Evolutionary conservation across 1,139 yeast genomes (phyloP).

Genomic region (Wickerhamomyces sp.): DNA sequence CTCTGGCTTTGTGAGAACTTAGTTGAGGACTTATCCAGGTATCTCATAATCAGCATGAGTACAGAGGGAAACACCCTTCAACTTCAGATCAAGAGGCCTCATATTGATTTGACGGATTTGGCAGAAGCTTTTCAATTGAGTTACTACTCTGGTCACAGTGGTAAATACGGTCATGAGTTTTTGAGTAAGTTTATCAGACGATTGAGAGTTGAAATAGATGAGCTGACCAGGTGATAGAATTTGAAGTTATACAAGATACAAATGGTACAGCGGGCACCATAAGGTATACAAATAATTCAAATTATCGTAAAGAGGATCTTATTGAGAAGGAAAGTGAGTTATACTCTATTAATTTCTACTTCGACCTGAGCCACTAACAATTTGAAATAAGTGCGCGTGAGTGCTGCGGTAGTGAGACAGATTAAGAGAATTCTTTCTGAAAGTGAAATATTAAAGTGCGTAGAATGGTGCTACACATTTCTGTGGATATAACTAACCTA

Average conservation of each 20-base stretch:
- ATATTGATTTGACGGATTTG: neutral
- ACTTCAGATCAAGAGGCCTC: too few relatives aligned
- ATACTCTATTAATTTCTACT: too few relatives aligned
- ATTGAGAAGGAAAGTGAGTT: constrained; percentile 33
- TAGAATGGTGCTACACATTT: too few relatives aligned
- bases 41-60: too few relatives aligned
- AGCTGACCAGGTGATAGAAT: constrained; percentile 29
- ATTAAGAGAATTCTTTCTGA: constrained; percentile 31
- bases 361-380: neutral
- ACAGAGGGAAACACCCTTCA: too few relatives aligned
- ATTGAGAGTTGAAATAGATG: too few relatives aligned
- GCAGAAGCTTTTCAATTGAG: constrained; percentile 32
- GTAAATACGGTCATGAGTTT: constrained; percentile 42
- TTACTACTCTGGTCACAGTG: constrained; percentile 39
- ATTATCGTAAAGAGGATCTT: constrained; percentile 38
- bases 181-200: constrained; percentile 23
- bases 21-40: too few relatives aligned
- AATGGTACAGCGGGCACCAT: constrained; percentile 31
- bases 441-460: constrained; percentile 33
- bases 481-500: too few relatives aligned
- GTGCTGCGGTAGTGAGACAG: constrained; percentile 31
- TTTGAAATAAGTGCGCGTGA: constrained; percentile 27
- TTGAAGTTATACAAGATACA: constrained; percentile 31
- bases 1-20: too few relatives aligned
- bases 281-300: constrained; percentile 41